phyloP scores from a whole-genome alignment of 352 stramenopile species.

The Pythium vanterpoolii region DNA sequence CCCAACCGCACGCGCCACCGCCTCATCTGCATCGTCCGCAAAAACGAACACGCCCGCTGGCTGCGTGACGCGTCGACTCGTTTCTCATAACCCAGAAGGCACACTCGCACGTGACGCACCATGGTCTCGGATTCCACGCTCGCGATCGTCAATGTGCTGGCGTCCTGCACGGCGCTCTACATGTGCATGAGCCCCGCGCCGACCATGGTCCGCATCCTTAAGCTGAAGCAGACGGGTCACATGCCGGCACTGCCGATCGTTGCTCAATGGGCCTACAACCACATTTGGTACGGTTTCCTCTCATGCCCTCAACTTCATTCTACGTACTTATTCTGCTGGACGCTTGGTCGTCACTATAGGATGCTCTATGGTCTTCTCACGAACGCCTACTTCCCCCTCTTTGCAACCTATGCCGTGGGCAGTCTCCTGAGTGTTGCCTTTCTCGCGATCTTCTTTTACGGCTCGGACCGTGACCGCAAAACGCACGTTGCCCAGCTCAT shows the following conservation, averaged over 20 bases:
- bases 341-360: neutral
- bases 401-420: conserved; percentile 46
- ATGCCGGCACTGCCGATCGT: conserved; percentile 41
- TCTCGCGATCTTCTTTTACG: conserved; percentile 47
- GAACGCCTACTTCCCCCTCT: conserved; percentile 45
- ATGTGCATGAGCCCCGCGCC: conserved; percentile 44
- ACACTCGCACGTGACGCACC: neutral
- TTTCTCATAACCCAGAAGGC: neutral
- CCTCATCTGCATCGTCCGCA: no score
- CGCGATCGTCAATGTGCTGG: conserved; percentile 32
- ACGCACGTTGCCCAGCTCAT: conserved; percentile 20
- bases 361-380: conserved; percentile 48
- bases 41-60: neutral
- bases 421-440: conserved; percentile 37
- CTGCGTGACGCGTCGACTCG: neutral
- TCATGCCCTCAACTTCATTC: neutral
- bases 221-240: conserved; percentile 29
- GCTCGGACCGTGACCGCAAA: conserved; percentile 28
- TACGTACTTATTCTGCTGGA: neutral
- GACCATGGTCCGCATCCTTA: conserved; percentile 32
- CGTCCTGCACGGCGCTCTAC: conserved; percentile 34
- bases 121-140: conserved; percentile 20
- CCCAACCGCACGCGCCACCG: no score
- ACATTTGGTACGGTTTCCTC: conserved; percentile 34
- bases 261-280: conserved; percentile 40